A percentile compares a stretch with the other conserved stretches of the same genome.
Evolutionary conservation across 2,329 filamentous ascomycete genomes (phyloP).

Genomic region (Metarhizium rileyi): DNA sequence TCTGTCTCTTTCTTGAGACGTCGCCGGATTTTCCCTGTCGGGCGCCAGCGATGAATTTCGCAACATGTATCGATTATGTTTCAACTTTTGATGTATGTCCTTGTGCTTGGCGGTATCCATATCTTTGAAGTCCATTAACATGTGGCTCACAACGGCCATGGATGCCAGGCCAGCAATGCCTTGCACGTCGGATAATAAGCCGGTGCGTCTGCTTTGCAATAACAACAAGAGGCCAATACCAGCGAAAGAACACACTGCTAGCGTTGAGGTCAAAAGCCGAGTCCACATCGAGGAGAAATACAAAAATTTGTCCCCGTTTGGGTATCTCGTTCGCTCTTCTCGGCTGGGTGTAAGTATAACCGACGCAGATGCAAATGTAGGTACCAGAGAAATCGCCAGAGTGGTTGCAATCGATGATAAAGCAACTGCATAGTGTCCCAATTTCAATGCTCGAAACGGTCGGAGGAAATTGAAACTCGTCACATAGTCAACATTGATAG

Average conservation of each 20-base stretch:
- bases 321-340: conserved; percentile 30
- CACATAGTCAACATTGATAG: conserved; percentile 65
- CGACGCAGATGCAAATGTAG: conserved; percentile 56
- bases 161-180: conserved; percentile 66
- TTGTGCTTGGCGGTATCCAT: conserved; percentile 58
- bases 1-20: conserved; percentile 32
- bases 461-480: conserved; percentile 57
- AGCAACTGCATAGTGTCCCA: conserved; percentile 58
- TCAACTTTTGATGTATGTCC: conserved; percentile 59
- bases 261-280: conserved; percentile 45
- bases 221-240: conserved; percentile 50
- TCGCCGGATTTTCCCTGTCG: conserved; percentile 39
- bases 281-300: conserved; percentile 49
- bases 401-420: conserved; percentile 55
- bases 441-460: conserved; percentile 51
- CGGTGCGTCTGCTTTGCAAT: conserved; percentile 53
- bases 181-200: conserved; percentile 57
- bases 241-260: conserved; percentile 47
- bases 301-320: conserved; percentile 40
- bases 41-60: conserved; percentile 63
- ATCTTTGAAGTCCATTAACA: conserved; percentile 63
- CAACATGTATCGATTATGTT: conserved; percentile 55
- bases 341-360: conserved; percentile 47
- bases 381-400: conserved; percentile 58
- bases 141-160: conserved; percentile 65